Conservation (phyloP, 2,329 filamentous ascomycete genomes). For the Blastomyces emzantsi region DNA sequence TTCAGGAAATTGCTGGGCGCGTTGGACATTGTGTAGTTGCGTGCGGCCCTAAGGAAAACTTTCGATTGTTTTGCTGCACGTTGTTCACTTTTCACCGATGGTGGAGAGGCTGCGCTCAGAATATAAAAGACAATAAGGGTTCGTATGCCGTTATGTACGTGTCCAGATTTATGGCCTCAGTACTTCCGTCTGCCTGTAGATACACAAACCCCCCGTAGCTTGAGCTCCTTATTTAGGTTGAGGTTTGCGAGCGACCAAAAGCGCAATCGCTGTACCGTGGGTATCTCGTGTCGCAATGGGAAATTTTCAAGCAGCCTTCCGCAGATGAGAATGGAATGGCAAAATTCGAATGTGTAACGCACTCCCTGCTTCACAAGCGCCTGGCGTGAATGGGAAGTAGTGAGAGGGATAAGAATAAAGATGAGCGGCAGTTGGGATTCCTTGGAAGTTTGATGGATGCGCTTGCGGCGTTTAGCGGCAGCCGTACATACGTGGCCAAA, state of each 20-base stretch:
- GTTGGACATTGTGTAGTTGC: conserved; percentile 24
- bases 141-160: not conserved
- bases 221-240: not conserved
- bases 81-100: not conserved
- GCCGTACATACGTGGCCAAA: not conserved
- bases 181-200: not conserved
- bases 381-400: conserved; percentile 1
- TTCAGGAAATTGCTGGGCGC: conserved; percentile 36
- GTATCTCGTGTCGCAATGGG: not conserved
- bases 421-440: not conserved
- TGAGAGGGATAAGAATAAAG: not conserved
- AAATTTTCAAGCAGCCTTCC: not conserved
- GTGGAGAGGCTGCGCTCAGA: not conserved
- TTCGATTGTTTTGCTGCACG: not conserved
- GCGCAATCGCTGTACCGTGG: not conserved
- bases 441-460: not conserved
- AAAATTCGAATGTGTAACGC: not conserved
- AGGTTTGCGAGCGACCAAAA: not conserved
- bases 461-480: not conserved
- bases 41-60: not conserved
- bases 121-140: not conserved
- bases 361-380: not conserved
- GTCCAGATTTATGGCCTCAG: not conserved
- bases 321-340: not conserved
- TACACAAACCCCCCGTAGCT: not conserved